A percentile compares a stretch with the other conserved stretches of the same genome.
Evolutionary conservation across 2,329 filamentous ascomycete genomes (phyloP).

Genomic region (Cladophialophora chaetospira): DNA sequence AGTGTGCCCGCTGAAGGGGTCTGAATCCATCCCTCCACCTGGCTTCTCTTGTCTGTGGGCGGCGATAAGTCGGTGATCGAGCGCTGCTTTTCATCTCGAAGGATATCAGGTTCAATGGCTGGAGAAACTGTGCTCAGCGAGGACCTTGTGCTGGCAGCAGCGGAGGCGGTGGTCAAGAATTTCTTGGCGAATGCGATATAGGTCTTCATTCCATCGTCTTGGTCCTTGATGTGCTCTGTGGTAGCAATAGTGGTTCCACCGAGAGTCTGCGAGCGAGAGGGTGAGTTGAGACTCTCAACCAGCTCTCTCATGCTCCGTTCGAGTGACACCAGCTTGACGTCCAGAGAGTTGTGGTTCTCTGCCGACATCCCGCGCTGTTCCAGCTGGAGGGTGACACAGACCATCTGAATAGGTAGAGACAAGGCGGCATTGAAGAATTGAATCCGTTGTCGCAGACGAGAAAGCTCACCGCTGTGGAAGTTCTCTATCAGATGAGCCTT

Average conservation of each 20-base stretch:
- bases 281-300: slow-evolving; percentile 6
- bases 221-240: slow-evolving; percentile 1
- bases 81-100: neutral
- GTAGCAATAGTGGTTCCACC: slow-evolving; percentile 16
- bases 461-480: slow-evolving; percentile 28
- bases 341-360: slow-evolving; percentile 24
- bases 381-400: slow-evolving; percentile 31
- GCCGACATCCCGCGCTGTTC: slow-evolving; percentile 28
- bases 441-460: slow-evolving; percentile 30
- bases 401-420: slow-evolving; percentile 32
- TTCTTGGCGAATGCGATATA: slow-evolving; percentile 31
- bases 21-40: slow-evolving; percentile 20
- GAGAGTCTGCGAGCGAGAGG: slow-evolving; percentile 15
- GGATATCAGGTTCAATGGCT: slow-evolving; percentile 14
- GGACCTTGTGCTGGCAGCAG: slow-evolving; percentile 30
- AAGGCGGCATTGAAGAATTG: slow-evolving; percentile 30
- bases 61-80: slow-evolving; percentile 1
- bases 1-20: neutral
- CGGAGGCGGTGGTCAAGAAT: slow-evolving; percentile 29
- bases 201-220: slow-evolving; percentile 25
- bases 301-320: slow-evolving; percentile 21
- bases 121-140: slow-evolving; percentile 27
- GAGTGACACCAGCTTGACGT: slow-evolving; percentile 19
- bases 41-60: slow-evolving; percentile 5
- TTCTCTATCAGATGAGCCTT: slow-evolving; percentile 28